These are phyloP conservation scores for Globisporangium recalcitrans DNA, from an alignment of 352 stramenopile species.

Conservation along the genomic window DNA sequence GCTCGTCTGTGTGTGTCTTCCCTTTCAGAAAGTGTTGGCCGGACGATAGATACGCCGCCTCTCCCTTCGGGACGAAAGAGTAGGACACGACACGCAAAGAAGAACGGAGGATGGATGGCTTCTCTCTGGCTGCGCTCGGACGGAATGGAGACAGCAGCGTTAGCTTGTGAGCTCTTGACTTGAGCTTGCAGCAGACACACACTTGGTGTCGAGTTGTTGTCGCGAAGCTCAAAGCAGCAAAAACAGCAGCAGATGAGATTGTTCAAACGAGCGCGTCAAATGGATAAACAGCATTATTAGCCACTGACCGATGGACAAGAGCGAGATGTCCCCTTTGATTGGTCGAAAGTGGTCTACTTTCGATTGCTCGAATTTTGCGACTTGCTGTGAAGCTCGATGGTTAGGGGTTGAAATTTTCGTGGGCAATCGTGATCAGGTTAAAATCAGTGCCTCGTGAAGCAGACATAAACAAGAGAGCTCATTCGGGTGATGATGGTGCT, in stretches of 20 bases:
- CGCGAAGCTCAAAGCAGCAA: no score
- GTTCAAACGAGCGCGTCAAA: no score
- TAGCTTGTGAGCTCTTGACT: background rate
- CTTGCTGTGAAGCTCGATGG: background rate
- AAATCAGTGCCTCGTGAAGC: background rate
- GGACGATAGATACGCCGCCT: background rate
- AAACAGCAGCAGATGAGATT: background rate
- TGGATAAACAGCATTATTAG: background rate
- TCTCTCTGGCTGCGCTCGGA: background rate
- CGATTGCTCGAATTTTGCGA: background rate
- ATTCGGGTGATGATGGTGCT: background rate
- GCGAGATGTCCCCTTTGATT: background rate
- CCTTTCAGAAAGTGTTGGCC: background rate
- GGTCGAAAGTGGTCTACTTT: background rate
- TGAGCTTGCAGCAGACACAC: background rate
- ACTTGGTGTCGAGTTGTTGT: background rate
- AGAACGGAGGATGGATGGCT: background rate
- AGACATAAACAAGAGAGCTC: background rate
- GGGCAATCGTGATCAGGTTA: background rate
- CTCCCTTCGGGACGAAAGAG: background rate
- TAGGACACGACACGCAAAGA: background rate
- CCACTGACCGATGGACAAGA: background rate
- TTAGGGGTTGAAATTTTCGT: constrained; percentile 9
- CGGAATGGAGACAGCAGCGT: background rate
- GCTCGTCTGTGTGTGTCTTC: no score